A percentile compares a stretch with the other conserved stretches of the same genome.
Evolutionary conservation across 805 yeast species (phyloP).

Genomic region (Pichia sporocuriosa): DNA sequence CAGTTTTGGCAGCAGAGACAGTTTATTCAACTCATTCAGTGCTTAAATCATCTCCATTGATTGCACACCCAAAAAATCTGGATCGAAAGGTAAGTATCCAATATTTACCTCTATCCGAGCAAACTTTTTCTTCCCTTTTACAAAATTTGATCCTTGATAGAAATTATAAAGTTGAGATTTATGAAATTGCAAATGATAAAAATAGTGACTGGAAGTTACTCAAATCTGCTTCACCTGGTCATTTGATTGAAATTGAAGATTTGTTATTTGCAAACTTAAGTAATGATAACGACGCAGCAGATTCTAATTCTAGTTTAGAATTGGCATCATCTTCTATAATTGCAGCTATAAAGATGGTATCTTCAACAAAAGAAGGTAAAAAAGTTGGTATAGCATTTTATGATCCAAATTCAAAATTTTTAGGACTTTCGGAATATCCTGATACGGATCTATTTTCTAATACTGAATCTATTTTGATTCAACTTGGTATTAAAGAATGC

Average conservation of each 20-base stretch:
- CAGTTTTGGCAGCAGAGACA: constrained; percentile 72
- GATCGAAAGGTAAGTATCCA: constrained; percentile 35
- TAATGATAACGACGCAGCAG: constrained; percentile 30
- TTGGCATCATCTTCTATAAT: constrained; percentile 37
- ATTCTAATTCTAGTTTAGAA: constrained; percentile 21
- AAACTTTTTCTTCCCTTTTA: constrained; percentile 61
- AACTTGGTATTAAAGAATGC: constrained; percentile 83
- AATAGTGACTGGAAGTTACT: constrained; percentile 53
- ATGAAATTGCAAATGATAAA: constrained; percentile 21
- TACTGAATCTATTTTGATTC: constrained; percentile 79
- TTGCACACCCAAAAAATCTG: constrained; percentile 32
- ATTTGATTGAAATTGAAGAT: constrained; percentile 71
- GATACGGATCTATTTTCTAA: constrained; percentile 88
- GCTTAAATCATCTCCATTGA: constrained; percentile 39
- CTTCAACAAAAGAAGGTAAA: constrained; percentile 36
- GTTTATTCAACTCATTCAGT: constrained; percentile 82
- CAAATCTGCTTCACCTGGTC: constrained; percentile 82
- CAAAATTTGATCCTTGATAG: constrained; percentile 60
- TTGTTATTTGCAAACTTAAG: constrained; percentile 33
- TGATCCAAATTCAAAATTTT: constrained; percentile 58
- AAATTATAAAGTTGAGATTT: constrained; percentile 76
- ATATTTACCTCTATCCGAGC: constrained; percentile 72
- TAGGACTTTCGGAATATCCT: constrained; percentile 71
- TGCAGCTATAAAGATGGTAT: constrained; percentile 41
- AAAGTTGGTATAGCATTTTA: constrained; percentile 74